Conservation (phyloP, 495 filamentous ascomycete species). For the Mytilinidion resinicola region DNA sequence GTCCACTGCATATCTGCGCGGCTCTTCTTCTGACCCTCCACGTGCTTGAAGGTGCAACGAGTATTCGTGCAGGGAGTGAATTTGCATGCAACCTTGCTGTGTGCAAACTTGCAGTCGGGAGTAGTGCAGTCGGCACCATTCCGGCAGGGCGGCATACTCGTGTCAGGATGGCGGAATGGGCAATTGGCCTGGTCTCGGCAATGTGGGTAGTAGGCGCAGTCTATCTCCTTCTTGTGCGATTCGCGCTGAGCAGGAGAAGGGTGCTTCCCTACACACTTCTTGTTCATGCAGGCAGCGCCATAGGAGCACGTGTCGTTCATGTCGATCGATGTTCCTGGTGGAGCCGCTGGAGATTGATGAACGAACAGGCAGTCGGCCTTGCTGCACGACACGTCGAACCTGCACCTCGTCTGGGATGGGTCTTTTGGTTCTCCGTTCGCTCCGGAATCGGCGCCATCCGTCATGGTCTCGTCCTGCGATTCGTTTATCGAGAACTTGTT, state of each 20-base stretch:
- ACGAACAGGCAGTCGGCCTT: constrained; percentile 87
- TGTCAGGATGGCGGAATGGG: constrained; percentile 69
- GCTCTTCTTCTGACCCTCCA: constrained; percentile 73
- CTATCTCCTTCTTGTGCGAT: constrained; percentile 70
- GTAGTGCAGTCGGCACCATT: constrained; percentile 88
- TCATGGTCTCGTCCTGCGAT: constrained; percentile 31
- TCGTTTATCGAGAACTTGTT: constrained; percentile 24
- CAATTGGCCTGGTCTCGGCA: constrained; percentile 76
- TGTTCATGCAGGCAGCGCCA: constrained; percentile 88
- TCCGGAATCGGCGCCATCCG: constrained; percentile 15
- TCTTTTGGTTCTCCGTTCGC: constrained; percentile 44
- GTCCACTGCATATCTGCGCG: constrained; percentile 89
- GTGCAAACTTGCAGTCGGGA: constrained; percentile 83
- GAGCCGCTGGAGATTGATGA: constrained; percentile 88
- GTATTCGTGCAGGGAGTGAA: constrained; percentile 87
- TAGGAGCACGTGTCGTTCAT: constrained; percentile 73
- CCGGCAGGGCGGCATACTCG: constrained; percentile 68
- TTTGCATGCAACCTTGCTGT: constrained; percentile 75
- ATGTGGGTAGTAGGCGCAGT: constrained; percentile 93
- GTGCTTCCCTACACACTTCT: constrained; percentile 85
- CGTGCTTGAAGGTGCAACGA: constrained; percentile 81
- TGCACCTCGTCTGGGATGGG: constrained; percentile 57
- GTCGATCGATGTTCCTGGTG: constrained; percentile 73
- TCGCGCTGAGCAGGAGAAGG: constrained; percentile 79
- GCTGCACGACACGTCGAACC: constrained; percentile 79